Evolutionary conservation across 169 alveolate genomes (phyloP).

Genomic region (Cryptosporidium parvum): DNA sequence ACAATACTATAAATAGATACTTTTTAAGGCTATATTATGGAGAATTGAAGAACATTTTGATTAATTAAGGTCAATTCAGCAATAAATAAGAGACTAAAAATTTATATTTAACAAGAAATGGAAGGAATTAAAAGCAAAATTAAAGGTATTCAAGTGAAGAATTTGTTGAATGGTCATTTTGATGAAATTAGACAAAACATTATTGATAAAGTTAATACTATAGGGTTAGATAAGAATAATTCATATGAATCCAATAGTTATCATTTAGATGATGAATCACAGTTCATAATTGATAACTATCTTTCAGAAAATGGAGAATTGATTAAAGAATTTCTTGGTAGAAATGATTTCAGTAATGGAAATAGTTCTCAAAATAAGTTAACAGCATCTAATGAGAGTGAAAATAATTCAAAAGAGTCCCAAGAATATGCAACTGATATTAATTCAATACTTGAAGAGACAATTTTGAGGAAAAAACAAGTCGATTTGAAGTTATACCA

Average conservation of each 20-base stretch:
- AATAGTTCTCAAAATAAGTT: neutral
- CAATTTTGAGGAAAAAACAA: neutral
- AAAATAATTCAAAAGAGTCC: neutral
- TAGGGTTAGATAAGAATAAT: neutral
- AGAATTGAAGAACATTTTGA: neutral
- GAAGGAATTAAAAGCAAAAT: neutral
- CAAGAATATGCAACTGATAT: neutral
- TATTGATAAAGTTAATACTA: neutral
- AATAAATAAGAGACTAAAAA: neutral
- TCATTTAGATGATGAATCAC: neutral
- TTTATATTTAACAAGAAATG: neutral
- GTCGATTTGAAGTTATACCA: conserved; percentile 9
- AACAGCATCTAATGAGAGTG: neutral
- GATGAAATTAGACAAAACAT: conserved; percentile 16
- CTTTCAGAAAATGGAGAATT: conserved; percentile 8
- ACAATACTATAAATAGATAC: neutral
- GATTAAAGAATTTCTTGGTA: neutral
- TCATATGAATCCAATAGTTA: neutral
- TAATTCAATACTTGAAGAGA: neutral
- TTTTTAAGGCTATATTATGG: neutral
- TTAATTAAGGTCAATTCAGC: neutral
- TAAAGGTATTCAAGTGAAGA: neutral
- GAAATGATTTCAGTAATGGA: neutral
- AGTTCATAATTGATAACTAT: neutral
- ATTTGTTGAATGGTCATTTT: neutral